Percentiles rank a stretch among this genome's conserved stretches.
Conservation (phyloP, 176 grass and related monocot genomes). For the Bromus sterilis region DNA sequence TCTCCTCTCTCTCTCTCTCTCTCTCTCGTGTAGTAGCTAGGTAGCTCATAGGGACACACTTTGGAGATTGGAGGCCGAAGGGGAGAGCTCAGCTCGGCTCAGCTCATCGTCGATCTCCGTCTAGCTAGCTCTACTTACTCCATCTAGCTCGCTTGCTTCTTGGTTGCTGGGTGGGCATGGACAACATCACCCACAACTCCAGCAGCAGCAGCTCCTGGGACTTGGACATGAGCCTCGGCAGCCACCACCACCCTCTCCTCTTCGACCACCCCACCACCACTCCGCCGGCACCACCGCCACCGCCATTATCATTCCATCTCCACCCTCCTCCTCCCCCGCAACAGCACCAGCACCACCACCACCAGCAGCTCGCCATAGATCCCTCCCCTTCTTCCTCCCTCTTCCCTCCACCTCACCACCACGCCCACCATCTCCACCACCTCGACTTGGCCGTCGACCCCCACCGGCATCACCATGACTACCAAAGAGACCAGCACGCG, state of each 20-base stretch:
- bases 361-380: slow-evolving; percentile 15
- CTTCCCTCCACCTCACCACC: slow-evolving; percentile 29
- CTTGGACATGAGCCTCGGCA: slow-evolving; percentile 83
- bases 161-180: slow-evolving; percentile 31
- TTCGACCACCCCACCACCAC: slow-evolving; percentile 42
- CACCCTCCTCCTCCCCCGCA: slow-evolving; percentile 8
- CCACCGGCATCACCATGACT: slow-evolving; percentile 6
- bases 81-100: slow-evolving; percentile 15
- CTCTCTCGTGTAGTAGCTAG: not conserved
- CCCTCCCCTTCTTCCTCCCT: slow-evolving; percentile 36
- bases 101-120: not conserved
- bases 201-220: slow-evolving; percentile 86
- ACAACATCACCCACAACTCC: slow-evolving; percentile 58
- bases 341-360: slow-evolving; percentile 16
- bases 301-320: slow-evolving; percentile 33
- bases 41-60: not conserved
- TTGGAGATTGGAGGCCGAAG: not conserved
- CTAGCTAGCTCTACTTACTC: slow-evolving; percentile 23
- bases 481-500: not conserved
- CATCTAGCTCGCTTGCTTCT: not conserved
- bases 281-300: slow-evolving; percentile 8
- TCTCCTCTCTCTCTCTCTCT: slow-evolving; percentile 1
- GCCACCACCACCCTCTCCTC: slow-evolving; percentile 54
- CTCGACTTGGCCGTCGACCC: slow-evolving; percentile 33
- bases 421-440: slow-evolving; percentile 3